Base-by-base conservation (phyloP, 2,329 filamentous ascomycete genomes). In the Sclerotinia spermophila region DNA sequence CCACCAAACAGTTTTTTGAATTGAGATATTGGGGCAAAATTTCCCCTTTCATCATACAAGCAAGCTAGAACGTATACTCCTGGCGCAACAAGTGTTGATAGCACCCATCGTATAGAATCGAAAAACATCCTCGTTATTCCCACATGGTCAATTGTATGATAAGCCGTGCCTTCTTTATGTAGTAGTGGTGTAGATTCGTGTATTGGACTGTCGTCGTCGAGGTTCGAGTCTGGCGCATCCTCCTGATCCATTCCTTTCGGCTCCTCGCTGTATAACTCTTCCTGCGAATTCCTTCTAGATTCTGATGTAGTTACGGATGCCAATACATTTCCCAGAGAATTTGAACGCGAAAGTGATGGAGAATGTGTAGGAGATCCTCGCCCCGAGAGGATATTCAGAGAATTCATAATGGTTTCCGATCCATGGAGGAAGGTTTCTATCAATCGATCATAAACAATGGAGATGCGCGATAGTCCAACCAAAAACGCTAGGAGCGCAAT, bases 381-480 rank as follows among this genome's bases (percentile, higher is more conserved):
- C 81, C 92, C 89, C 79, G 93, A 96, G 81, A 97, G 89, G 81
- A 97, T 93, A 84, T 96, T 97, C 85, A 97, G 86, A 78, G 94
- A 97, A 89, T 97, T 97, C 95, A 97, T 97, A 83, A 86, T 92
- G 85, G 68, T 77, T 75, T 74, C 81, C 81, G 82, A 85, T 86
- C 87, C 87, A 89, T 80, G 76, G 78, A 78, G 75, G 72, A 74
- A 70, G 72, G 68, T 30, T 64, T 68, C 60, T 69, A 27, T 53
- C 42, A 67, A 44, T 59, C 51, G 65, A 64, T 64, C 58, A 64
- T 40, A 40, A 64, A 69, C 67, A 56, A 69, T 65, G 48, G 48
- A 40, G 53, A 66, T 65, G 30, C 19, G 68, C 59, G 24, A 48
- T 56, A 55, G 27, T 45, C 44, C 45, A 55, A 55, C 45, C 33